Evolutionary conservation across 176 grass and related monocot genomes (phyloP).

Genomic region (Ensete glaucum): DNA sequence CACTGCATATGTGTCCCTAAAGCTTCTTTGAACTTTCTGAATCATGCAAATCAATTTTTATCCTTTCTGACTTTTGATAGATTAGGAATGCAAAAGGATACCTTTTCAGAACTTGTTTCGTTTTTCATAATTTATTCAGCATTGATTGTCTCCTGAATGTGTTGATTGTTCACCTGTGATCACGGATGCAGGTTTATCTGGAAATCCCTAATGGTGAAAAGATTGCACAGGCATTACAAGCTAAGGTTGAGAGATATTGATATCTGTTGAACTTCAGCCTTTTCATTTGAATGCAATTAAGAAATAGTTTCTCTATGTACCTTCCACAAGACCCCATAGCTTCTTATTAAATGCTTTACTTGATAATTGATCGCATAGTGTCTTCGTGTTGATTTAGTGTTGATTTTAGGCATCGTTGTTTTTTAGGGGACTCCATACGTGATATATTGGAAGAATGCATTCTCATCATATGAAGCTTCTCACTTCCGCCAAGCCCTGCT

Average conservation of each 20-base stretch:
- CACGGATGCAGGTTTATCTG: conserved; percentile 45
- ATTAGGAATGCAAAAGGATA: too few relatives aligned
- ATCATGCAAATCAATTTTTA: too few relatives aligned
- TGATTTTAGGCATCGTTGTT: conserved; percentile 4
- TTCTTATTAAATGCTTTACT: background rate
- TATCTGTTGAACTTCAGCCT: background rate
- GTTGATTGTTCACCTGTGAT: background rate
- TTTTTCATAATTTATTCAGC: too few relatives aligned
- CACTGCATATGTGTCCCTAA: too few relatives aligned
- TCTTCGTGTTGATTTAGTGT: background rate
- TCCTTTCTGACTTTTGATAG: too few relatives aligned
- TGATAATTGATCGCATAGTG: background rate
- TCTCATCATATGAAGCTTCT: conserved; percentile 53
- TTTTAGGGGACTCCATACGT: conserved; percentile 56
- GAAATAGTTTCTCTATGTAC: background rate
- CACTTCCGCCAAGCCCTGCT: conserved; percentile 57
- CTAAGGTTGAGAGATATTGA: conserved; percentile 28
- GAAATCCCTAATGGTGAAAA: conserved; percentile 60
- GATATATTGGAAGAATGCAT: conserved; percentile 68
- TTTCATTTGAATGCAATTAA: background rate
- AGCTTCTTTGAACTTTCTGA: too few relatives aligned
- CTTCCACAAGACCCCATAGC: background rate
- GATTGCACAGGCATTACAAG: conserved; percentile 52
- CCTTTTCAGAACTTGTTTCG: too few relatives aligned
- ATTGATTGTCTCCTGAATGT: background rate